Evolutionary conservation across 2,329 filamentous ascomycete genomes (phyloP).

Genomic region (Ascochyta koolunga): DNA sequence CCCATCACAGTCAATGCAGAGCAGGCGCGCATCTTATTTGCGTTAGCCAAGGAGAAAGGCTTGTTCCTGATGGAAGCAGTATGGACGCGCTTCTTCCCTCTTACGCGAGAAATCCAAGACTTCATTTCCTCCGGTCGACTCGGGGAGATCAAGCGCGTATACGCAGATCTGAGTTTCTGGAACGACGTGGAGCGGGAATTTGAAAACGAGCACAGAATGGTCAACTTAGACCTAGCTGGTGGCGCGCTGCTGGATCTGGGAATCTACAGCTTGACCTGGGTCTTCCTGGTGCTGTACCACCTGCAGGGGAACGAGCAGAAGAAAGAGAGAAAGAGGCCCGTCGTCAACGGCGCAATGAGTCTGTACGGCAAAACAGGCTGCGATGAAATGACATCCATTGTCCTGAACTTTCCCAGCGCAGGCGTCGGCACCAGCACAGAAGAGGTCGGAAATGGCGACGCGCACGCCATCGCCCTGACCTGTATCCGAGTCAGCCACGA

Average conservation of each 20-base stretch:
- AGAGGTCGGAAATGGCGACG: conserved; percentile 1
- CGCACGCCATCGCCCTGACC: conserved; percentile 50
- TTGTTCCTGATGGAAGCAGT: conserved; percentile 64
- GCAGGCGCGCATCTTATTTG: conserved; percentile 75
- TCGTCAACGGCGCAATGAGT: conserved; percentile 55
- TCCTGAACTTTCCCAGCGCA: not conserved
- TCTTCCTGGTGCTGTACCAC: conserved; percentile 86
- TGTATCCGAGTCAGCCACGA: conserved; percentile 58
- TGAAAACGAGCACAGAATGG: conserved; percentile 69
- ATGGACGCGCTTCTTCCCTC: conserved; percentile 86
- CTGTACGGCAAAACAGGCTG: not conserved
- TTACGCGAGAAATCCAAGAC: conserved; percentile 75
- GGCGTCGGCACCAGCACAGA: not conserved
- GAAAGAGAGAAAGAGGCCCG: conserved; percentile 66
- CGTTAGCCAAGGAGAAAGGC: conserved; percentile 71
- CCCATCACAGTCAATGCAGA: conserved; percentile 81
- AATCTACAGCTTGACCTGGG: conserved; percentile 86
- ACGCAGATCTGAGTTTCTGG: conserved; percentile 64
- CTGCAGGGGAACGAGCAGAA: conserved; percentile 60
- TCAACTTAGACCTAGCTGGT: conserved; percentile 81
- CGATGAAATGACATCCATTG: conserved; percentile 7
- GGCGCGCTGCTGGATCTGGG: conserved; percentile 83
- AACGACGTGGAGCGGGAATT: conserved; percentile 58
- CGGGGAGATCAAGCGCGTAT: conserved; percentile 61
- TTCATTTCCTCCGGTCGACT: conserved; percentile 59